Conservation (phyloP, 805 yeast species). For the Millerago galiae region DNA sequence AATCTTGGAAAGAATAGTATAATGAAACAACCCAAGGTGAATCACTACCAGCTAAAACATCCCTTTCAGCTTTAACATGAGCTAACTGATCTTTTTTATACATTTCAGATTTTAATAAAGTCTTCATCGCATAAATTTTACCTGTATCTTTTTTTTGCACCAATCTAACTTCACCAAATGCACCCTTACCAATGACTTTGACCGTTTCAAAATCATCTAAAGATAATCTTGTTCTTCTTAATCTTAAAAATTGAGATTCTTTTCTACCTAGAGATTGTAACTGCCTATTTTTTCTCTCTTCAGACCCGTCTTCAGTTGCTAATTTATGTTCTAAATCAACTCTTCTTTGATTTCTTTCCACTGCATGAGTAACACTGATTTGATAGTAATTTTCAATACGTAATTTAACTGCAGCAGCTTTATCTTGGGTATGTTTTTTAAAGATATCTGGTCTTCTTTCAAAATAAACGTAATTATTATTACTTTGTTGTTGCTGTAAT, state of each 20-base stretch:
- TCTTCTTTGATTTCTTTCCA: constrained; percentile 91
- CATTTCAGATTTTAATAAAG: constrained; percentile 76
- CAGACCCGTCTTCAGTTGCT: constrained; percentile 61
- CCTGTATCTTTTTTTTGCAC: constrained; percentile 92
- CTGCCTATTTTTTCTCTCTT: constrained; percentile 64
- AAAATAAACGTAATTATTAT: constrained; percentile 21
- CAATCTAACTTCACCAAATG: constrained; percentile 94
- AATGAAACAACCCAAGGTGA: constrained; percentile 95
- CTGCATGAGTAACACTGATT: constrained; percentile 86
- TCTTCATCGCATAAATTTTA: constrained; percentile 92
- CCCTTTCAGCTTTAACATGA: constrained; percentile 95
- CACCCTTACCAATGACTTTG: constrained; percentile 99
- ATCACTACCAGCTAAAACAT: constrained; percentile 88
- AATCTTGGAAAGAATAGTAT: constrained; percentile 91
- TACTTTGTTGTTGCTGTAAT: constrained; percentile 3
- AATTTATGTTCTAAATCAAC: constrained; percentile 78
- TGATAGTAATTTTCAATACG: constrained; percentile 88
- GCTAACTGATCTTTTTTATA: constrained; percentile 90
- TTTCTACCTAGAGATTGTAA: constrained; percentile 78
- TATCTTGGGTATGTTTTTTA: constrained; percentile 25
- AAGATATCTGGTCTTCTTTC: constrained; percentile 26
- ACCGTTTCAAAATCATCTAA: constrained; percentile 93
- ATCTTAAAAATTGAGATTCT: constrained; percentile 82
- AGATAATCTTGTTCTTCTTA: constrained; percentile 83
- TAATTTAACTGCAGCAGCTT: constrained; percentile 48